Evolutionary conservation across 2,329 filamentous ascomycete genomes (phyloP).

Genomic region (Westerdykella ornata): DNA sequence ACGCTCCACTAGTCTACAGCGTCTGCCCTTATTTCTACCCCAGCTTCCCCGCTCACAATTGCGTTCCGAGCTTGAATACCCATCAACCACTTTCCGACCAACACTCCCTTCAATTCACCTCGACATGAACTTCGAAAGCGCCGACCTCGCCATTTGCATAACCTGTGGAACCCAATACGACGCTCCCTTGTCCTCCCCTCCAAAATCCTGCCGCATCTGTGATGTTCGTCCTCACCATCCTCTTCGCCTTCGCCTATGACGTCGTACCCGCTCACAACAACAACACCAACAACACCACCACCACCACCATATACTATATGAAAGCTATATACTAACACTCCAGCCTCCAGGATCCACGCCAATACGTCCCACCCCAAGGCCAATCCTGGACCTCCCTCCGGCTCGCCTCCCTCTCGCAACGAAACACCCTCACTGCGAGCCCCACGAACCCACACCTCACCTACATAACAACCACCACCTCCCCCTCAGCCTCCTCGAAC

Average conservation of each 20-base stretch:
- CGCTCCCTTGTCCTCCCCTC: constrained; percentile 41
- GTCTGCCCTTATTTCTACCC: no score
- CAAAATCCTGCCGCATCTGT: constrained; percentile 61
- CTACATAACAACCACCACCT: constrained; percentile 39
- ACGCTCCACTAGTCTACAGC: no score
- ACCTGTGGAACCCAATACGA: constrained; percentile 67
- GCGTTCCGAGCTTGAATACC: no score
- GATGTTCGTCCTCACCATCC: constrained; percentile 47
- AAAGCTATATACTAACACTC: constrained; percentile 9
- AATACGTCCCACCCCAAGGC: constrained; percentile 59
- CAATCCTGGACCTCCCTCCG: constrained; percentile 61
- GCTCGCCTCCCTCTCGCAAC: constrained; percentile 40
- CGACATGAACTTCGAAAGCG: constrained; percentile 26
- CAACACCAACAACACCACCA: constrained; percentile 3
- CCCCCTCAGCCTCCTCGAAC: constrained; percentile 27
- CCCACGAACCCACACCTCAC: constrained; percentile 40
- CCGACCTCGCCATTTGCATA: constrained; percentile 53
- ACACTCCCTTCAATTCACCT: neutral
- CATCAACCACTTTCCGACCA: no score
- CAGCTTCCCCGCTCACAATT: no score
- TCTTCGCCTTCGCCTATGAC: constrained; percentile 1
- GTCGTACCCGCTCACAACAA: constrained; percentile 3
- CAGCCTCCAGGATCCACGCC: constrained; percentile 50
- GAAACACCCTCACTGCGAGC: constrained; percentile 51
- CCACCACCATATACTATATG: neutral